Evolutionary conservation across 768 basidiomycete genomes (phyloP), one percentile per base, ranked within the genome.

Genomic region (Tricholoma bakamatsutake): DNA sequence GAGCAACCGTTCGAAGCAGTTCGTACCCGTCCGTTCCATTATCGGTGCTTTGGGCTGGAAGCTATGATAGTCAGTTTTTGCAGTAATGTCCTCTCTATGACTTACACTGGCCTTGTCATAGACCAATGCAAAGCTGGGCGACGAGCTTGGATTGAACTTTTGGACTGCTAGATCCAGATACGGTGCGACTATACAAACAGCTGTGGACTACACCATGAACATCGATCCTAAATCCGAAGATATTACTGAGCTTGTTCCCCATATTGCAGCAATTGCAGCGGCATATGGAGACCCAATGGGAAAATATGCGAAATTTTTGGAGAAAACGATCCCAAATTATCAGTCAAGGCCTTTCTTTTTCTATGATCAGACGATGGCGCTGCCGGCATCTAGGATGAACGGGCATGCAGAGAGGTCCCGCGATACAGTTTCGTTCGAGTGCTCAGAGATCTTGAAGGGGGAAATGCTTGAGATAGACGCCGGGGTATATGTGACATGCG

Each of bases 1-100:
- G 82, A 83, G 61, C 79, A 83, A 64, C 82, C 82, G 6, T 76
- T 82, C 48, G 83, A 83, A 63, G 74, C 80, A 3, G 69, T 77
- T 15, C 76, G 82, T 15, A 79, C 80, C 5, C 70, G 78, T 11
- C 81, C 83, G 5, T 79, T 64, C 61, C 82, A 83, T 61, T 84
- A 84, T 62, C 75, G 82, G 6, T 75, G 72, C 49, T 84, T 82
- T 71, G 83, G 83, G 59, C 65, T 83, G 8, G 80, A 82, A 56
- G 83, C 80, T 0, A 66, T 83, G 69, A 78, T 81, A 57, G 80
- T 79, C 57, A 73, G 79, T 64, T 18, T 9, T 52, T 47, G 24
- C 17, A 5, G 37, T 24, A 30, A 42, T 15, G 27, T 8, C 31
- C 27, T n/a, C 31, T 21, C 10, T 11, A 10, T 35, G n/a, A 31